These are phyloP conservation scores for Digitaria exilis DNA, from an alignment of 202 grass and related monocot genomes.

Conservation along the genomic window DNA sequence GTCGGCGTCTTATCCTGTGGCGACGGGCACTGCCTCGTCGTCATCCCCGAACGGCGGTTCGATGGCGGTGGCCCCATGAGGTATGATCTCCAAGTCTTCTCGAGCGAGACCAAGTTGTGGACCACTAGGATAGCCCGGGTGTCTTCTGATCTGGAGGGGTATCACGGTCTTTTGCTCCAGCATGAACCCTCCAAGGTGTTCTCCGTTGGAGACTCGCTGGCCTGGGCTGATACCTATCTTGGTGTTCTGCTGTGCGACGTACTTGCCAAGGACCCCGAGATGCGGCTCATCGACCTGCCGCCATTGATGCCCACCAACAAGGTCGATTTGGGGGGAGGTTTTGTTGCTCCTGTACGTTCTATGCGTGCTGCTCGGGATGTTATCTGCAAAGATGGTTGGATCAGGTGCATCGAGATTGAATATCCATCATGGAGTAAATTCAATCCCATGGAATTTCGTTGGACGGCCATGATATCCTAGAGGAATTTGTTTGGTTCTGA, in stretches of 20 bases:
- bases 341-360: too few species aligned
- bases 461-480: background rate
- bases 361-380: background rate
- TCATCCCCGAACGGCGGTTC: background rate
- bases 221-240: background rate
- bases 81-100: background rate
- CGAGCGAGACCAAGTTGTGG: background rate
- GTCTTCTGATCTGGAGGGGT: background rate
- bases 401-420: background rate
- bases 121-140: too few species aligned
- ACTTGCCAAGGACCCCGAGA: background rate
- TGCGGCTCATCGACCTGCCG: background rate
- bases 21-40: background rate
- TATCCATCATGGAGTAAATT: background rate
- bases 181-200: background rate
- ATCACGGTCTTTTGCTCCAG: background rate
- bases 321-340: too few species aligned
- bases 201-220: background rate
- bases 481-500: background rate
- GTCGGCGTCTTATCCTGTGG: too few species aligned
- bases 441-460: background rate
- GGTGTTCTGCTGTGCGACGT: background rate
- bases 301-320: background rate
- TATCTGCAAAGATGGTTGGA: background rate
- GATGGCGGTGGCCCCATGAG: background rate